Evolutionary conservation across 140 eudicot genomes (phyloP), one percentile per base, ranked within the genome.

Genomic region (Bidens hawaiensis): DNA sequence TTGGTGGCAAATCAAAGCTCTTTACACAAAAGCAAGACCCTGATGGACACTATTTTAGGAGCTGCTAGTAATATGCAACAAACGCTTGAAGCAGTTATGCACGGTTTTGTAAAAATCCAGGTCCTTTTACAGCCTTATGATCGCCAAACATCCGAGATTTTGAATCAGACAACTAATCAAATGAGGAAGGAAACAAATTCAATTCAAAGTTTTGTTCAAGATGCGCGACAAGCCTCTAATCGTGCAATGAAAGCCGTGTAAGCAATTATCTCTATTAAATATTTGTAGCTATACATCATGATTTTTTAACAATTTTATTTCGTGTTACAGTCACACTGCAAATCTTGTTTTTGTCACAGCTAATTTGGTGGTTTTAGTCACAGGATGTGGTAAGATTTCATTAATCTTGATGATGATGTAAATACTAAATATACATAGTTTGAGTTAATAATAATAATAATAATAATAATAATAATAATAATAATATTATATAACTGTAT

Each of bases 301-400:
- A 19, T 54, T 40, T 30, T 40, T 30, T 34, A 43, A 64, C 14
- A 24, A 60, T 5, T 4, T 51, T 17, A 45, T 50, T 34, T 2
- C 64, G 1, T 60, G 55, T 67, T 70, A 23, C 69, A 85, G 94
- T 73, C 79, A 76, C 65, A 41, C 64, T 16, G 73, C 77, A 49
- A 85, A 79, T 74, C 77, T 85, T 73, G 86, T 76, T 17, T 75
- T 79, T 27, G 86, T 70, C 28, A 60, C 70, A 1, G 51, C 71
- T 26, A 82, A 78, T 60, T 58, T 79, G 73, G 76, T 50, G 17
- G 66, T 70, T 19, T 49, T 85, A 68, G 81, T 76, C 38, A 69
- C 78, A 69, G 94, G 83, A 75, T 56, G 77, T 67, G 83, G 94
- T 85, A 63, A 82, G 73, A n/a, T 38, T 75, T 27, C 45, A 25